Conservation (phyloP, 73 alveolate species). For the Symbiodinium pilosum region DNA sequence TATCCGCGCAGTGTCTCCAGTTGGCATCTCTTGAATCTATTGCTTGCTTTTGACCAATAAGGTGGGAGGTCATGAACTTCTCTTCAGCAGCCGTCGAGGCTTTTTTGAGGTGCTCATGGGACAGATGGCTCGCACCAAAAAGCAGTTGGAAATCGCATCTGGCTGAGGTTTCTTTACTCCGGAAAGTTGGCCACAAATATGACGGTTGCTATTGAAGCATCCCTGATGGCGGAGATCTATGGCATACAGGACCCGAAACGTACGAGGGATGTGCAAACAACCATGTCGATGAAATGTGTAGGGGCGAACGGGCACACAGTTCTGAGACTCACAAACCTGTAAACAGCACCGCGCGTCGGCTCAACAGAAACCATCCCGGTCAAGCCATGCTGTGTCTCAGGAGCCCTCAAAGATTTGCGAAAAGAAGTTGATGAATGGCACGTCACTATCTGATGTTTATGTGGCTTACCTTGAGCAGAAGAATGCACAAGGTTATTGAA, state of each 20-base stretch:
- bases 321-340: no score
- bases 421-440: neutral
- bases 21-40: neutral
- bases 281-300: no score
- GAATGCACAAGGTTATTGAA: neutral
- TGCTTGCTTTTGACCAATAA: neutral
- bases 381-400: neutral
- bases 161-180: constrained; percentile 39
- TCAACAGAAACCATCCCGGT: no score
- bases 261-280: no score
- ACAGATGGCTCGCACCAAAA: no score
- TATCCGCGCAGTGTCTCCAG: neutral
- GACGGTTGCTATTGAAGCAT: constrained; percentile 37
- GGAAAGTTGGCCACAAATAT: constrained; percentile 34
- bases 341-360: no score
- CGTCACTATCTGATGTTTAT: neutral
- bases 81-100: constrained; percentile 69
- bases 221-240: constrained; percentile 72
- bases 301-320: no score
- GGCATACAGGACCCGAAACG: constrained; percentile 36
- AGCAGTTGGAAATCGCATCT: neutral
- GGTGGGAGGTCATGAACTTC: constrained; percentile 90
- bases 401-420: constrained; percentile 14
- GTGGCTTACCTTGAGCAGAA: neutral
- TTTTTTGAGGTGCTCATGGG: constrained; percentile 75